Evolutionary conservation across 2,329 filamentous ascomycete genomes (phyloP).

Genomic region (Colletotrichum filicis): DNA sequence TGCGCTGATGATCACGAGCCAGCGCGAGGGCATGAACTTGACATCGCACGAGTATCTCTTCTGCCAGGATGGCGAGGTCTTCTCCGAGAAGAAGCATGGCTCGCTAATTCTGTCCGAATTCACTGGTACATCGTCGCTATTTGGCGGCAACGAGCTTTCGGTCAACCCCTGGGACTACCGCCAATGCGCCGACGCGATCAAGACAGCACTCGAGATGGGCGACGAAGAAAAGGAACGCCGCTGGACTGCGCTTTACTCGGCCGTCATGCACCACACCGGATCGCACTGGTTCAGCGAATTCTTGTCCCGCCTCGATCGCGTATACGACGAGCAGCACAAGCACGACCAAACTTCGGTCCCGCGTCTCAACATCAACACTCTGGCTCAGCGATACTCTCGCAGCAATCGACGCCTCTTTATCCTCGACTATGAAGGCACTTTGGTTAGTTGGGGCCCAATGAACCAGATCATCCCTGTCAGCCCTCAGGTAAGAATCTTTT

Average conservation of each 20-base stretch:
- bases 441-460: conserved; percentile 87
- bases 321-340: conserved; percentile 85
- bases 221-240: conserved; percentile 78
- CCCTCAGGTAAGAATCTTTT: conserved; percentile 62
- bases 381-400: conserved; percentile 74
- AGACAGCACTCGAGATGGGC: conserved; percentile 82
- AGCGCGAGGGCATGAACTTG: conserved; percentile 97
- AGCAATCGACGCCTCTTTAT: conserved; percentile 83
- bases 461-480: conserved; percentile 87
- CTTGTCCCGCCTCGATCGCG: conserved; percentile 74
- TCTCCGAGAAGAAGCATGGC: conserved; percentile 80
- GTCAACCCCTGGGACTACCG: conserved; percentile 98
- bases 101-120: conserved; percentile 95
- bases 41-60: conserved; percentile 95
- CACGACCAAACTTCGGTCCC: conserved; percentile 90
- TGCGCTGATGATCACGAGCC: conserved; percentile 91
- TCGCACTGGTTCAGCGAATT: conserved; percentile 88
- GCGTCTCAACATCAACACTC: conserved; percentile 75
- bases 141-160: conserved; percentile 81
- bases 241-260: conserved; percentile 78
- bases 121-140: conserved; percentile 89
- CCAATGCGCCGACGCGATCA: conserved; percentile 87
- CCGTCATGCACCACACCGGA: conserved; percentile 85
- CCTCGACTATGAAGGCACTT: conserved; percentile 92
- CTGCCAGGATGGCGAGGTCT: conserved; percentile 85